Conservation (phyloP, 2,329 filamentous ascomycete genomes). For the Fonsecaea pugnacius region DNA sequence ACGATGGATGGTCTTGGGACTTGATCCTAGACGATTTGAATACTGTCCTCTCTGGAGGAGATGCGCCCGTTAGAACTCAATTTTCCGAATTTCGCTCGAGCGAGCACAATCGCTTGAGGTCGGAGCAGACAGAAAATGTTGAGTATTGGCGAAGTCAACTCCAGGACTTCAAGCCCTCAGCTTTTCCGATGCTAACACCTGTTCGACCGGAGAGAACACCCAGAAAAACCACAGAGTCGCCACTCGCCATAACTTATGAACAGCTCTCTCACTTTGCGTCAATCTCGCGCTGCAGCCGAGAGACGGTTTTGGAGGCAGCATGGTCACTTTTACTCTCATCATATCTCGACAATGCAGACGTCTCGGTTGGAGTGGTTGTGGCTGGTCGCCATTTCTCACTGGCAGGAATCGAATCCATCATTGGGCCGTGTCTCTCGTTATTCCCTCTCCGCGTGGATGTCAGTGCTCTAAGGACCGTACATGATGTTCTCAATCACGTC, state of each 20-base stretch:
- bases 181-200: conserved; percentile 54
- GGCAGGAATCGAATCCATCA: conserved; percentile 68
- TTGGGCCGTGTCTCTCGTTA: conserved; percentile 80
- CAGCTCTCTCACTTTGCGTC: conserved; percentile 47
- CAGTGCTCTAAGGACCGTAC: conserved; percentile 54
- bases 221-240: conserved; percentile 31
- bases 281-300: conserved; percentile 60
- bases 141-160: conserved; percentile 73
- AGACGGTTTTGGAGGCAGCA: conserved; percentile 76
- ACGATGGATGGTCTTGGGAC: conserved; percentile 93
- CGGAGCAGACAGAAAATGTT: conserved; percentile 1
- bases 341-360: conserved; percentile 67
- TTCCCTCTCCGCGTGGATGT: conserved; percentile 72
- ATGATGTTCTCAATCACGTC: conserved; percentile 66
- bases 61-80: conserved; percentile 53
- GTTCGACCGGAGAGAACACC: not conserved
- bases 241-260: conserved; percentile 41
- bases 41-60: conserved; percentile 49
- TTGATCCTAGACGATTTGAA: conserved; percentile 71
- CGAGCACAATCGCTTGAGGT: conserved; percentile 40
- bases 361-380: conserved; percentile 77
- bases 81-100: conserved; percentile 65
- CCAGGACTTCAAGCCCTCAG: conserved; percentile 57
- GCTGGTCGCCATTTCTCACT: conserved; percentile 80
- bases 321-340: conserved; percentile 67